Conservation (phyloP, 2,329 filamentous ascomycete genomes). For the Dothideomycetes sp. region DNA sequence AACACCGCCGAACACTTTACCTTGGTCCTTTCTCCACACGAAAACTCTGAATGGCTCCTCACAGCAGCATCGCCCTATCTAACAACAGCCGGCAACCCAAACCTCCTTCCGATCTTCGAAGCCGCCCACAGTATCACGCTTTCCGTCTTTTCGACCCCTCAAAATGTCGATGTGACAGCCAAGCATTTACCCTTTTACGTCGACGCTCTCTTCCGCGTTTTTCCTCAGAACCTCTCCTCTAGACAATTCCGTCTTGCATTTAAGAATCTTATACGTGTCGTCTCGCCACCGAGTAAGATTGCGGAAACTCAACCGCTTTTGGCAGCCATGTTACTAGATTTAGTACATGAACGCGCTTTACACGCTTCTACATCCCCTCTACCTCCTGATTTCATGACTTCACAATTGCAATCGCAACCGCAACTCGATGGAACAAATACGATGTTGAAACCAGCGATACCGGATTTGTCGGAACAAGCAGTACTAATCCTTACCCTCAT, state of each 20-base stretch:
- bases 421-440: slow-evolving; percentile 15
- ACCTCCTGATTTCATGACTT: slow-evolving; percentile 18
- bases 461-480: slow-evolving; percentile 63
- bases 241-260: slow-evolving; percentile 85
- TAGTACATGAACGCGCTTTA: slow-evolving; percentile 58
- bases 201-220: slow-evolving; percentile 68
- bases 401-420: neutral
- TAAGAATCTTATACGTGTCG: slow-evolving; percentile 72
- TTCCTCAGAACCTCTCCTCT: slow-evolving; percentile 67
- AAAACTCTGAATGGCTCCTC: slow-evolving; percentile 65
- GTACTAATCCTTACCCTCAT: slow-evolving; percentile 67
- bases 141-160: slow-evolving; percentile 69
- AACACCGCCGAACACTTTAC: slow-evolving; percentile 80
- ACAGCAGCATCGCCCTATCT: slow-evolving; percentile 69
- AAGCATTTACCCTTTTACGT: slow-evolving; percentile 75
- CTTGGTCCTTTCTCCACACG: slow-evolving; percentile 54
- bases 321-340: slow-evolving; percentile 72
- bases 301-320: slow-evolving; percentile 65
- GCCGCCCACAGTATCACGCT: slow-evolving; percentile 76
- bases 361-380: slow-evolving; percentile 41
- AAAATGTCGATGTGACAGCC: slow-evolving; percentile 61
- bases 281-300: slow-evolving; percentile 69
- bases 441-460: slow-evolving; percentile 18
- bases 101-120: slow-evolving; percentile 68
- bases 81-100: slow-evolving; percentile 45